Percentiles rank a stretch among this genome's conserved stretches.
Conservation (phyloP, 2,329 filamentous ascomycete species). For the Ophiostoma tasmaniense region DNA sequence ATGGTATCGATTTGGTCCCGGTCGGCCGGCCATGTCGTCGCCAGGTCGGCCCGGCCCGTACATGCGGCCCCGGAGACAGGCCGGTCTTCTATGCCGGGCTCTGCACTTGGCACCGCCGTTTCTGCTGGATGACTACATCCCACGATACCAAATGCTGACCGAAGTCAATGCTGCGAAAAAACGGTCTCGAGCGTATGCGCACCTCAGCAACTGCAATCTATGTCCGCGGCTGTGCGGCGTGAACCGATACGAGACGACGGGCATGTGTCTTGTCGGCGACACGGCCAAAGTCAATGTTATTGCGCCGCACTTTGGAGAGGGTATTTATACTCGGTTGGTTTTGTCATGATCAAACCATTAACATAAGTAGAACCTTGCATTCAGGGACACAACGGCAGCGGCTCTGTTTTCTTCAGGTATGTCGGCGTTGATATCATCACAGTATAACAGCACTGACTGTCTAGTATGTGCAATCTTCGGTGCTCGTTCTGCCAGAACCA, state of each 20-base stretch:
- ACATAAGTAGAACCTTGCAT: constrained; percentile 59
- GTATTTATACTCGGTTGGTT: constrained; percentile 25
- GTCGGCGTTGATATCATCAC: constrained; percentile 26
- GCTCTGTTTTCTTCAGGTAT: constrained; percentile 73
- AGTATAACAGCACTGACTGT: neutral
- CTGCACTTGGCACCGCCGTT: constrained; percentile 56
- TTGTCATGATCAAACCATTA: neutral
- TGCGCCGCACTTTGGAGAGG: constrained; percentile 77
- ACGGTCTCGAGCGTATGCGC: constrained; percentile 62
- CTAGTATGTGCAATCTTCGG: constrained; percentile 50
- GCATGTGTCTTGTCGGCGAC: constrained; percentile 68
- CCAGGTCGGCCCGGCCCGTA: neutral
- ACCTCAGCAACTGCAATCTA: constrained; percentile 71
- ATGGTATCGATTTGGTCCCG: neutral
- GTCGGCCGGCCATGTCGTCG: neutral
- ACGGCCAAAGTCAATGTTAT: constrained; percentile 75
- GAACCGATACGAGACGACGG: constrained; percentile 71
- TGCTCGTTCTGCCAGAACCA: constrained; percentile 77
- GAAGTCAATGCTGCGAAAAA: constrained; percentile 64
- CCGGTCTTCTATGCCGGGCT: constrained; percentile 12
- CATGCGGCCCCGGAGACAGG: neutral
- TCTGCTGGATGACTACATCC: constrained; percentile 65
- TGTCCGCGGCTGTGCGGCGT: constrained; percentile 70
- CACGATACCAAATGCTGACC: constrained; percentile 61
- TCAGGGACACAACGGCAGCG: constrained; percentile 72